A percentile compares a stretch with the other conserved stretches of the same genome.
These are phyloP conservation scores for Cryptococcus jaspeensis DNA, from an alignment of 1,284 basidiomycete species.

Conservation along the genomic window DNA sequence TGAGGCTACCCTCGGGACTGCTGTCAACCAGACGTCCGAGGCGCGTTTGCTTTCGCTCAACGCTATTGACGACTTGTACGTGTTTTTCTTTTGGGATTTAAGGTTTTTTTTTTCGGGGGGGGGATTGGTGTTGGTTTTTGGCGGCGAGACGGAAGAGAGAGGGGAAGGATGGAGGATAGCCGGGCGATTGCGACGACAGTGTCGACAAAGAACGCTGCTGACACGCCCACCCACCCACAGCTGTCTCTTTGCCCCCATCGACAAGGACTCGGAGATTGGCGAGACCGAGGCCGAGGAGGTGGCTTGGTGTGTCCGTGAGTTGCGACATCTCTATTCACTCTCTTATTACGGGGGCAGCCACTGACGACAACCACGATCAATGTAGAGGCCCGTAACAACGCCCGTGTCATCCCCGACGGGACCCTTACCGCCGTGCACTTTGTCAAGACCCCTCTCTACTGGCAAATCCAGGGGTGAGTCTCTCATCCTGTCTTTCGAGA, in stretches of 20 bases:
- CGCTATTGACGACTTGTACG: constrained; percentile 49
- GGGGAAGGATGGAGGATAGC: background rate
- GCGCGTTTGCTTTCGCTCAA: constrained; percentile 50
- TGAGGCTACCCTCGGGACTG: constrained; percentile 35
- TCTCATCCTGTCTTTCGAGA: background rate
- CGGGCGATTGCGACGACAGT: no score
- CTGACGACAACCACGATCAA: background rate
- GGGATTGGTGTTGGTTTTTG: no score
- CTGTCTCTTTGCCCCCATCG: constrained; percentile 56
- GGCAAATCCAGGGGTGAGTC: constrained; percentile 51
- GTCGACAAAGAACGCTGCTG: background rate
- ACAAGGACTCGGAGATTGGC: constrained; percentile 51
- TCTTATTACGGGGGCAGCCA: background rate
- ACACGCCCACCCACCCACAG: constrained; percentile 15
- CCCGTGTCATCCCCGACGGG: constrained; percentile 56
- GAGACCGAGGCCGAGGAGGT: constrained; percentile 57
- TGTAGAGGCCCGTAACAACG: constrained; percentile 54
- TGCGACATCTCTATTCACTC: background rate
- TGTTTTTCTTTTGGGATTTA: background rate
- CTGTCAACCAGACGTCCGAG: constrained; percentile 50
- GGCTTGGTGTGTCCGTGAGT: constrained; percentile 57
- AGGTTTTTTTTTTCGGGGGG: background rate
- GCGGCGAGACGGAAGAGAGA: background rate
- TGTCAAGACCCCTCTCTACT: constrained; percentile 56
- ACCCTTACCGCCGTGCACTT: constrained; percentile 55